Percentiles rank a stretch among this genome's conserved stretches.
These are phyloP conservation scores for Flaveria brownii DNA, from an alignment of 129 eudicot genomes.

Conservation along the genomic window DNA sequence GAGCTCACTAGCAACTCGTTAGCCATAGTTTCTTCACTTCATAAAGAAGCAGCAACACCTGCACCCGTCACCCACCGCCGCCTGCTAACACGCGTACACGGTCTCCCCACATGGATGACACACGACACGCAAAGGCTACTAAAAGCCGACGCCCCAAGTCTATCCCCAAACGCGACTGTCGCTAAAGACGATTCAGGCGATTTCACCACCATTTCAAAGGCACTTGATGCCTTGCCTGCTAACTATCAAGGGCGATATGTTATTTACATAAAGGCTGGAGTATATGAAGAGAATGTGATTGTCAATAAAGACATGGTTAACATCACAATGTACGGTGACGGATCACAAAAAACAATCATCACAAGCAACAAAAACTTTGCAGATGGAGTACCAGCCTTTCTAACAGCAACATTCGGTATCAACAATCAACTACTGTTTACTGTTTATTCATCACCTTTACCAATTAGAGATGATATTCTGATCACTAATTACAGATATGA, in stretches of 20 bases:
- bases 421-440: neutral
- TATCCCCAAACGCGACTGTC: conserved; percentile 48
- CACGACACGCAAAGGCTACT: conserved; percentile 43
- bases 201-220: conserved; percentile 48
- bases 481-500: neutral
- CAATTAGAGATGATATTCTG: too few species aligned
- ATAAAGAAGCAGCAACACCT: conserved; percentile 20
- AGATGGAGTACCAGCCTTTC: conserved; percentile 67
- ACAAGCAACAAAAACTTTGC: conserved; percentile 63
- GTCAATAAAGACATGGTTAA: conserved; percentile 64
- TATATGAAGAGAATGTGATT: conserved; percentile 65
- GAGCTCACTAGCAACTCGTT: conserved; percentile 70
- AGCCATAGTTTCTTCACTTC: conserved; percentile 46
- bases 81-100: conserved; percentile 31
- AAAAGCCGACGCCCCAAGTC: conserved; percentile 22
- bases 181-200: conserved; percentile 79
- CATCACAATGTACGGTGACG: conserved; percentile 73
- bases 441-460: too few species aligned
- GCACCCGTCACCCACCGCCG: conserved; percentile 18
- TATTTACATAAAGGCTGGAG: conserved; percentile 62
- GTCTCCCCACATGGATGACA: conserved; percentile 51
- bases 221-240: conserved; percentile 50
- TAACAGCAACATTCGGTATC: conserved; percentile 78
- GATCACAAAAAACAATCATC: conserved; percentile 69
- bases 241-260: conserved; percentile 52